Conservation (phyloP, 2,329 filamentous ascomycete genomes). For the Atkinsonella texensis region DNA sequence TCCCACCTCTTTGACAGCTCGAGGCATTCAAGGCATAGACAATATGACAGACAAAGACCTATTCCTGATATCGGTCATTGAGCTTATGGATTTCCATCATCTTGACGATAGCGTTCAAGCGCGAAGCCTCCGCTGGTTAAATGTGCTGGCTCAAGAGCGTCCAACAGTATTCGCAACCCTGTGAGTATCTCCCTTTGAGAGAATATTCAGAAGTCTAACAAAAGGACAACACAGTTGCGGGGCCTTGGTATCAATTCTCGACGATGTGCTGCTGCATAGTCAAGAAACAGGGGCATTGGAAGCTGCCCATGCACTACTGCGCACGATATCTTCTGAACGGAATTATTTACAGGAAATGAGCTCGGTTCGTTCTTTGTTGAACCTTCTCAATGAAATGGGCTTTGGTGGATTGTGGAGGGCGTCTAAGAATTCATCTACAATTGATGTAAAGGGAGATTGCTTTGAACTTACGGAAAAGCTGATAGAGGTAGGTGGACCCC, state of each 20-base stretch:
- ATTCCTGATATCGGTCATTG: slow-evolving; percentile 49
- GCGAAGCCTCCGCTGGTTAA: slow-evolving; percentile 47
- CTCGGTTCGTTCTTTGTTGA: slow-evolving; percentile 35
- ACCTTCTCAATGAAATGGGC: slow-evolving; percentile 46
- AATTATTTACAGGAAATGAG: slow-evolving; percentile 37
- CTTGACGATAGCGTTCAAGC: slow-evolving; percentile 51
- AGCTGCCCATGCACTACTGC: slow-evolving; percentile 47
- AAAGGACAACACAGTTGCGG: slow-evolving; percentile 30
- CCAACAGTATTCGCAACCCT: slow-evolving; percentile 46
- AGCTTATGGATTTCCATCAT: slow-evolving; percentile 53
- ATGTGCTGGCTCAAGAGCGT: slow-evolving; percentile 39
- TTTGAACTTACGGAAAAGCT: slow-evolving; percentile 46
- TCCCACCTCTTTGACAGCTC: slow-evolving; percentile 12
- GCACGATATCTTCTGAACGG: slow-evolving; percentile 42
- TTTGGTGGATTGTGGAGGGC: slow-evolving; percentile 52
- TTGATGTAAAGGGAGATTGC: slow-evolving; percentile 39
- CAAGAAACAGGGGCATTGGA: slow-evolving; percentile 49
- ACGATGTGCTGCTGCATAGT: slow-evolving; percentile 50
- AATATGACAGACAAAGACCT: slow-evolving; percentile 48
- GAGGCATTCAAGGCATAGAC: slow-evolving; percentile 21
- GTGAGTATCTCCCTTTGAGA: slow-evolving; percentile 28
- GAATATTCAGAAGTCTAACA: slow-evolving; percentile 4
- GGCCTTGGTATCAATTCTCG: slow-evolving; percentile 44
- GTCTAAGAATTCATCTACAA: slow-evolving; percentile 36
- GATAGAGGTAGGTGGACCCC: slow-evolving; percentile 38